A percentile compares a stretch with the other conserved stretches of the same genome.
Evolutionary conservation across 441 rosid genomes (phyloP).

Genomic region (Arabidopsis hybrid): DNA sequence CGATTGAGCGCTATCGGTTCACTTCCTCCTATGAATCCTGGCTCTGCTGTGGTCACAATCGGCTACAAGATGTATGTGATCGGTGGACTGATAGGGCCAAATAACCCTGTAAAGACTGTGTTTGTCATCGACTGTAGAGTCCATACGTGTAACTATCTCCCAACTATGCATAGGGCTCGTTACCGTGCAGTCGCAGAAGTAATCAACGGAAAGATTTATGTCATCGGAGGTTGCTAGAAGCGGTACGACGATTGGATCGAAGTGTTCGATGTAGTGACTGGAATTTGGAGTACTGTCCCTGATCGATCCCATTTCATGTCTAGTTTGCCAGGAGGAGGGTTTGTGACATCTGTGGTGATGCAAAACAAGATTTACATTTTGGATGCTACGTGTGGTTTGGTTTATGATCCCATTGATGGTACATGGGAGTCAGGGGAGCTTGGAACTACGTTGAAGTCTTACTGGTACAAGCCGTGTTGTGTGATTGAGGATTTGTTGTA

Average conservation of each 20-base stretch:
- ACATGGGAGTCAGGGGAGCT: neutral
- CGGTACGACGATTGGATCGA: neutral
- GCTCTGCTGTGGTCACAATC: constrained; percentile 24
- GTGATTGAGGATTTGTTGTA: neutral
- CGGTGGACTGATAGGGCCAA: neutral
- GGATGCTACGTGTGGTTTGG: neutral
- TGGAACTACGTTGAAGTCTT: neutral
- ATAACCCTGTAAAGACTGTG: neutral
- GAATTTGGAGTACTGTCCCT: neutral
- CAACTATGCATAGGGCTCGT: neutral
- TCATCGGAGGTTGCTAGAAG: neutral
- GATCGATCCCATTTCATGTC: neutral
- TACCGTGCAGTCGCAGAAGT: neutral
- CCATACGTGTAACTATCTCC: neutral
- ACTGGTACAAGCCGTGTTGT: neutral
- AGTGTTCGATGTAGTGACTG: neutral
- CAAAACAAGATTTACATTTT: neutral
- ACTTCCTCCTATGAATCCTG: neutral
- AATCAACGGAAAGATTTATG: constrained; percentile 23
- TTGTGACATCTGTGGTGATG: neutral
- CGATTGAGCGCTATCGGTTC: neutral
- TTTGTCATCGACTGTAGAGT: constrained; percentile 3
- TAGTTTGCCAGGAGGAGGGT: neutral
- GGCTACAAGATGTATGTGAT: constrained; percentile 5
- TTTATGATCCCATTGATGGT: neutral